Conservation (phyloP, 2,329 filamentous ascomycete genomes). For the Penicillium brevicompactum region DNA sequence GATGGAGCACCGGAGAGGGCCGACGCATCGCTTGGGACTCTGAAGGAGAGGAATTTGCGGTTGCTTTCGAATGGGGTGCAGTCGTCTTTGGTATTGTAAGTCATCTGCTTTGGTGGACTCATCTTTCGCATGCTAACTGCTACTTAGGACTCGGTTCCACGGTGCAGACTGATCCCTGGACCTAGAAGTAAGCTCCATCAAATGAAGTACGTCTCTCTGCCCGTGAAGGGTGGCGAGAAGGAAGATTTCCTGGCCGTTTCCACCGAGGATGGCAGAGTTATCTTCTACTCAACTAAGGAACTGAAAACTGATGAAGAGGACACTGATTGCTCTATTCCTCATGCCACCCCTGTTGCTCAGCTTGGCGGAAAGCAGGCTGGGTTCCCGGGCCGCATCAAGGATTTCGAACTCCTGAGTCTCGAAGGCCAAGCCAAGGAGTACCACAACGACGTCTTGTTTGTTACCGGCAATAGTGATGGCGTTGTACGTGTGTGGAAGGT, state of each 20-base stretch:
- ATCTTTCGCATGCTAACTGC: conserved; percentile 18
- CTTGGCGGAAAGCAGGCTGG: conserved; percentile 73
- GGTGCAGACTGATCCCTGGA: conserved; percentile 69
- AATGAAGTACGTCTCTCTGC: conserved; percentile 66
- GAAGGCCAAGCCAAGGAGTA: conserved; percentile 36
- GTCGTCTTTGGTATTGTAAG: conserved; percentile 77
- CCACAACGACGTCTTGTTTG: conserved; percentile 56
- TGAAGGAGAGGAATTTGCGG: conserved; percentile 78
- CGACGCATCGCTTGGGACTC: conserved; percentile 78
- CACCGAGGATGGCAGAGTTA: conserved; percentile 84
- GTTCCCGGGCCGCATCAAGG: conserved; percentile 77
- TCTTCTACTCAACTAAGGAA: conserved; percentile 75
- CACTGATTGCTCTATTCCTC: conserved; percentile 60
- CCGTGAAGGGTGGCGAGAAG: conserved; percentile 45
- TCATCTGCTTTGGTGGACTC: conserved; percentile 4
- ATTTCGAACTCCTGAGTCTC: conserved; percentile 69
- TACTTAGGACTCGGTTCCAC: conserved; percentile 70
- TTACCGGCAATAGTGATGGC: conserved; percentile 83
- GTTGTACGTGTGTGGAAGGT: conserved; percentile 77
- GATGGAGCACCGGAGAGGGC: conserved; percentile 78
- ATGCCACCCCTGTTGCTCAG: conserved; percentile 66
- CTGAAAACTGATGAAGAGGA: conserved; percentile 44
- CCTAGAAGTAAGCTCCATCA: conserved; percentile 80
- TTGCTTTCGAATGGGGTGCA: conserved; percentile 83
- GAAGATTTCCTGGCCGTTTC: conserved; percentile 71